These are phyloP conservation scores for Camelina hispida DNA, from an alignment of 345 rosid genomes.

Conservation along the genomic window DNA sequence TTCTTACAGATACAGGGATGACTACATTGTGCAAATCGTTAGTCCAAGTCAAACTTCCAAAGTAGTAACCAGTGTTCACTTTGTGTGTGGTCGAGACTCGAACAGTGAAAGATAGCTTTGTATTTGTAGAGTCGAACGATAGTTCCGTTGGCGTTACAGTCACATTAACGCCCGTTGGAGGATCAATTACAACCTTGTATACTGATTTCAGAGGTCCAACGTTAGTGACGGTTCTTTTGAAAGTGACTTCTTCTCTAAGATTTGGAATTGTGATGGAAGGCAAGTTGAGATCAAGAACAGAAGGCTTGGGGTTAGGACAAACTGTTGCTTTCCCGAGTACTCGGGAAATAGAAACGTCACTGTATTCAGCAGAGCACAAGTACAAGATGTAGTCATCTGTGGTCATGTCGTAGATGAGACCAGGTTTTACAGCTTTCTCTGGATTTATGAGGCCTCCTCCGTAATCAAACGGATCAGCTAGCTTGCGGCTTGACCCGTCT, in stretches of 20 bases:
- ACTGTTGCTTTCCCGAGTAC: conserved; percentile 39
- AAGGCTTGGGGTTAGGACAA: conserved; percentile 41
- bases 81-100: conserved; percentile 36
- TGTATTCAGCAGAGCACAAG: conserved; percentile 53
- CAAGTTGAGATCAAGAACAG: conserved; percentile 49
- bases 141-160: conserved; percentile 32
- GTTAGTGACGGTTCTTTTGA: conserved; percentile 53
- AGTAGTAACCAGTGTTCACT: conserved; percentile 51
- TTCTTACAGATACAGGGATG: conserved; percentile 27
- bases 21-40: conserved; percentile 35
- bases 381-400: conserved; percentile 52
- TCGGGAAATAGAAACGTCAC: conserved; percentile 53
- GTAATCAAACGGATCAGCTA: conserved; percentile 57
- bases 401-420: conserved; percentile 60
- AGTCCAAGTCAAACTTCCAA: conserved; percentile 55
- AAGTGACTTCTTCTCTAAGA: conserved; percentile 24
- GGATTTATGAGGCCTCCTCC: conserved; percentile 75
- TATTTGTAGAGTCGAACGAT: conserved; percentile 35
- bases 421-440: conserved; percentile 56
- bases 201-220: conserved; percentile 48
- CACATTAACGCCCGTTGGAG: conserved; percentile 43
- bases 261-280: conserved; percentile 53
- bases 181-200: conserved; percentile 41
- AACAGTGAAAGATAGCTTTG: conserved; percentile 37
- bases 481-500: conserved; percentile 43